Evolutionary conservation across 23 red algal genomes (phyloP).

Genomic region (Gracilariopsis chorda): DNA sequence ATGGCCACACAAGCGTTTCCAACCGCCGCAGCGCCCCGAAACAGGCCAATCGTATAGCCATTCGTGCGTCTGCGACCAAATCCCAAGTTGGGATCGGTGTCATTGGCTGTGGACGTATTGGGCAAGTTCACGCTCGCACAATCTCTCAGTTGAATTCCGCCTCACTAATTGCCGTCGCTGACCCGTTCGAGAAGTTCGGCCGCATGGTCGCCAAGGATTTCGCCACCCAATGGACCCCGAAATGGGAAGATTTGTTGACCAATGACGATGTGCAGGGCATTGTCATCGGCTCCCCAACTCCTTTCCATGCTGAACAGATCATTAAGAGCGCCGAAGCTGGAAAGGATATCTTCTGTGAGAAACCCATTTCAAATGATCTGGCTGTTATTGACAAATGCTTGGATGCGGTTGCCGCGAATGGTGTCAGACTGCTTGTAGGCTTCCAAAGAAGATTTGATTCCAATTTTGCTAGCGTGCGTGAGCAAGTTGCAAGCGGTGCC

Average conservation of each 20-base stretch:
- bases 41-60: neutral
- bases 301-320: constrained; percentile 98
- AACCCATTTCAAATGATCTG: constrained; percentile 99
- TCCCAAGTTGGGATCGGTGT: constrained; percentile 76
- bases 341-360: constrained; percentile 99
- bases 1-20: neutral
- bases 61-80: neutral
- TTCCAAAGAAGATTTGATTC: constrained; percentile 98
- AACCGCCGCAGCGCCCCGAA: neutral
- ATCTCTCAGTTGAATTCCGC: constrained; percentile 60
- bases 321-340: constrained; percentile 85
- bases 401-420: constrained; percentile 44
- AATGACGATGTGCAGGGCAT: constrained; percentile 82
- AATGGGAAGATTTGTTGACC: constrained; percentile 75
- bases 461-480: constrained; percentile 80
- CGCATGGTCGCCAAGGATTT: constrained; percentile 71
- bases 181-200: constrained; percentile 90
- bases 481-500: constrained; percentile 57
- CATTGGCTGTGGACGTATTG: constrained; percentile 94
- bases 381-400: constrained; percentile 89
- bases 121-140: constrained; percentile 85
- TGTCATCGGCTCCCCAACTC: constrained; percentile 95
- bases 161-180: constrained; percentile 73
- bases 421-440: constrained; percentile 84
- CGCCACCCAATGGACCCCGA: constrained; percentile 55